These are phyloP conservation scores for Ceratocystiopsis sp. DNA, from an alignment of 2,329 filamentous ascomycete species.

Conservation along the genomic window DNA sequence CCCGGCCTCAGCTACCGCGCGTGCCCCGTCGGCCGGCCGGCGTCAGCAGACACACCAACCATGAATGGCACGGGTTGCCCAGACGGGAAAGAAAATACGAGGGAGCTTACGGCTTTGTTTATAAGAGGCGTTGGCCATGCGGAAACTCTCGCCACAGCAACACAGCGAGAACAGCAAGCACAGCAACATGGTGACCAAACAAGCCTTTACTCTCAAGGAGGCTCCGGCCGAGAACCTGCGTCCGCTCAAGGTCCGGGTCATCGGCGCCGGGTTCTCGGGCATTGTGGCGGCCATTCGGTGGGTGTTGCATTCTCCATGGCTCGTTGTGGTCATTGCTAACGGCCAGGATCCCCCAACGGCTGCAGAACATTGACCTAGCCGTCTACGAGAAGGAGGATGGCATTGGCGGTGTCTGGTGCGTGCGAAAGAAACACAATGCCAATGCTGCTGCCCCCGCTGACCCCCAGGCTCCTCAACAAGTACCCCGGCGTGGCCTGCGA, in stretches of 20 bases:
- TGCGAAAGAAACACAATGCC: background rate
- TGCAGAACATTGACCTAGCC: conserved; percentile 17
- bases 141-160: too few relatives aligned
- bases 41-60: too few relatives aligned
- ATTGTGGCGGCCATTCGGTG: conserved; percentile 18
- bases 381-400: conserved; percentile 20
- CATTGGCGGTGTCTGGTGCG: conserved; percentile 19
- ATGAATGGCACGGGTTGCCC: too few relatives aligned
- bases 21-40: too few relatives aligned
- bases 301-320: too few relatives aligned
- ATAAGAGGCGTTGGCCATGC: too few relatives aligned
- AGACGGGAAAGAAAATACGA: too few relatives aligned
- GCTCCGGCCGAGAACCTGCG: conserved; percentile 17
- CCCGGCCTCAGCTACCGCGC: too few relatives aligned
- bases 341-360: conserved; percentile 17
- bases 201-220: conserved; percentile 12
- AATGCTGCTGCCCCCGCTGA: background rate
- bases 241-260: conserved; percentile 17
- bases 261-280: conserved; percentile 19
- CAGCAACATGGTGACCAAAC: too few relatives aligned
- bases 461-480: conserved; percentile 15
- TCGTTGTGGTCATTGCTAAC: too few relatives aligned
- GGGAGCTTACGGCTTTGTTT: too few relatives aligned
- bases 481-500: conserved; percentile 21
- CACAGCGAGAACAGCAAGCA: too few relatives aligned